Base-by-base conservation (phyloP, 352 stramenopile species). In the Globisporangium perplexum region DNA sequence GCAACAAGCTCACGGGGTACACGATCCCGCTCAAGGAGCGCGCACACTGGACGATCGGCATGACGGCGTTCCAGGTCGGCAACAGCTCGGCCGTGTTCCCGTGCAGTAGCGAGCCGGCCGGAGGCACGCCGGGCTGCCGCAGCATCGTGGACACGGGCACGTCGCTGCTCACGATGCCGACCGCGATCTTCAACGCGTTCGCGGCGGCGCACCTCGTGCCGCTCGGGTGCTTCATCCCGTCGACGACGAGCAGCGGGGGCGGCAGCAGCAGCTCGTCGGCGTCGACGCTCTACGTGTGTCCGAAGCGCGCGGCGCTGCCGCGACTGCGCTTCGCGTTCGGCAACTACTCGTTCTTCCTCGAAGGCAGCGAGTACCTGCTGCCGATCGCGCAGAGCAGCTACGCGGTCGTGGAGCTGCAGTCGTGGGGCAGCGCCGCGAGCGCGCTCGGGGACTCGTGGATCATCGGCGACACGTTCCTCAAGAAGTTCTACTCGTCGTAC, bases 381-480 rank as follows among this genome's bases (percentile, higher is more conserved):
- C 38, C 47, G 22, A 71, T 77, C 48, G 62, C 43, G 30, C 64
- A 61, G 54, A 63, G 17, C 48, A 50, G 7, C 53, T 55, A 70
- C 31, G 66, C 66, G 49, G 47, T 71, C 11, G 72, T 82, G 4
- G 69, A 82, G 47, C 48, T 82, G 22, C 72, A 79, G 55, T 44
- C 72, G 1, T 47, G 31, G 4, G 56, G 38, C 7, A 18, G n/a
- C n/a, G n/a, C 14, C 2, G 12, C 28, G 24, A 49, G 54, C 3
- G 47, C 64, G 24, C 47, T 71, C n/a, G 62, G 56, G 15, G 68
- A 90, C 59, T 80, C 65, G 14, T 92, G 82, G 82, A 85, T 92
- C 56, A 60, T 92, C 10, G 79, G 82, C n/a, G 77, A 80, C 36
- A 90, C 82, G 17, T 88, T 92, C 47, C 55, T 92, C 15, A 87